phyloP scores from a whole-genome alignment of 306 rosid species.

The Alnus glutinosa region DNA sequence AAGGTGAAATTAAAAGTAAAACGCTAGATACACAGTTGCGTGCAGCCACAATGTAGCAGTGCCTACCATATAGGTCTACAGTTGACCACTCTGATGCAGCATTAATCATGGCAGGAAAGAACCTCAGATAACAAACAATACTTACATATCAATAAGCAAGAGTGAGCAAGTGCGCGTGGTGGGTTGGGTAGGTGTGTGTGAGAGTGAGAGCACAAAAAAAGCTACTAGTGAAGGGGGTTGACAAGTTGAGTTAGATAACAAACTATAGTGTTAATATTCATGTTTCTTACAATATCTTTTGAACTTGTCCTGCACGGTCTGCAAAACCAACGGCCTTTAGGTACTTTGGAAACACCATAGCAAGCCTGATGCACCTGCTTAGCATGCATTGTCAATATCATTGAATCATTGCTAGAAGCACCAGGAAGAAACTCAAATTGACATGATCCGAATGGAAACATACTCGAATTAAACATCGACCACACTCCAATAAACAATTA shows the following conservation, averaged over 20 bases:
- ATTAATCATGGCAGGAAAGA: neutral
- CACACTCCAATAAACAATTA: slow-evolving; percentile 56
- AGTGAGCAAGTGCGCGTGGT: neutral
- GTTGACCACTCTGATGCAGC: neutral
- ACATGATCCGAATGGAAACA: slow-evolving; percentile 26
- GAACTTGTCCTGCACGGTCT: slow-evolving; percentile 62
- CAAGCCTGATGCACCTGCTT: slow-evolving; percentile 72
- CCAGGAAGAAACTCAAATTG: slow-evolving; percentile 23
- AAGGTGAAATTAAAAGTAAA: too few species aligned
- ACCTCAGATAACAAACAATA: too few species aligned
- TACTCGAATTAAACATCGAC: slow-evolving; percentile 53
- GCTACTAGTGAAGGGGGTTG: neutral
- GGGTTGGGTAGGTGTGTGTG: neutral
- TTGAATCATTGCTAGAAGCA: slow-evolving; percentile 12
- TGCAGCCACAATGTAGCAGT: neutral
- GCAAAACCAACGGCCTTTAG: slow-evolving; percentile 64
- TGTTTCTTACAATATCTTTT: slow-evolving; percentile 45
- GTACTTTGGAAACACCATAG: slow-evolving; percentile 58
- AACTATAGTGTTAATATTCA: neutral
- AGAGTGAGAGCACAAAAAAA: neutral
- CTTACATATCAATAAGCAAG: too few species aligned
- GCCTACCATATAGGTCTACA: neutral
- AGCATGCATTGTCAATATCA: slow-evolving; percentile 29
- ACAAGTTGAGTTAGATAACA: neutral
- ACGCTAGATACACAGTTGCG: too few species aligned